Conservation (phyloP, 257 asterid genomes). For the Penstemon newberryi region DNA sequence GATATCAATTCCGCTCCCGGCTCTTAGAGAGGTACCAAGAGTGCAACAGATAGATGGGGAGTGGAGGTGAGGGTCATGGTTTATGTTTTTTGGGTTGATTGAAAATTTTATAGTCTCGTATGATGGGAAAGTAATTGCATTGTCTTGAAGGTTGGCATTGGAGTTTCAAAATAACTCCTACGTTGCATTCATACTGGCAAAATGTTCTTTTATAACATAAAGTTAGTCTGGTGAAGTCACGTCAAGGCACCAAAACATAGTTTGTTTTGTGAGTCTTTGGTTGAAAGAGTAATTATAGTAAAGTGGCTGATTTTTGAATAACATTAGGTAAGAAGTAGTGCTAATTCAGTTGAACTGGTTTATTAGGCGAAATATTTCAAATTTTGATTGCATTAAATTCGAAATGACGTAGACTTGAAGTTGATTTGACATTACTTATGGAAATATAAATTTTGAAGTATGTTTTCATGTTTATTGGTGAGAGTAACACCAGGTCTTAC, state of each 20-base stretch:
- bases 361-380: too few species aligned
- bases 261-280: not conserved
- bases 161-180: not conserved
- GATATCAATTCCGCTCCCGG: slow-evolving; percentile 93
- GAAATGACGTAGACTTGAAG: not conserved
- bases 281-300: not conserved
- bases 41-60: slow-evolving; percentile 92
- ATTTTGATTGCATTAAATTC: too few species aligned
- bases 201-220: not conserved
- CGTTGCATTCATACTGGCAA: not conserved
- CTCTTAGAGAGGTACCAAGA: slow-evolving; percentile 83
- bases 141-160: slow-evolving; percentile 1
- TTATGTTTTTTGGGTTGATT: slow-evolving; percentile 7
- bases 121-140: slow-evolving; percentile 10
- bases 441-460: slow-evolving; percentile 14
- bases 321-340: not conserved
- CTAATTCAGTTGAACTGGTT: too few species aligned
- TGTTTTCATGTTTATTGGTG: slow-evolving; percentile 6
- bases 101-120: not conserved
- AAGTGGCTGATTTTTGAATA: slow-evolving; percentile 2
- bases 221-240: not conserved
- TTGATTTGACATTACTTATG: not conserved
- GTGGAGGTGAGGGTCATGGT: slow-evolving; percentile 58
- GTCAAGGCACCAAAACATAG: not conserved
- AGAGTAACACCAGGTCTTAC: not conserved